Percentiles rank a stretch among this genome's conserved stretches.
Conservation (phyloP, 352 stramenopile species). For the Aphanomyces astaci region DNA sequence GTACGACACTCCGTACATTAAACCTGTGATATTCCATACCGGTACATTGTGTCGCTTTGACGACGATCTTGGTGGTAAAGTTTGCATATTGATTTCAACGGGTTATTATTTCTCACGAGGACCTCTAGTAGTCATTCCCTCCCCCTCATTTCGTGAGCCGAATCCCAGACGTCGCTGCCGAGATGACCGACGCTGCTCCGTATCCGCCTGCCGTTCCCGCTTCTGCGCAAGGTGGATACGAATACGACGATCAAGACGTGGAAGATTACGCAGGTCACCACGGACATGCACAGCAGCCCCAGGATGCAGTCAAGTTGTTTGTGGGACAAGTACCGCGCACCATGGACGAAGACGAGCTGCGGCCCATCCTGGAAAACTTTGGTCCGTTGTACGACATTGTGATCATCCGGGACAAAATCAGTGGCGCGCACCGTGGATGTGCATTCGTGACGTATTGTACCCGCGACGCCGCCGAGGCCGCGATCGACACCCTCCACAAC, state of each 20-base stretch:
- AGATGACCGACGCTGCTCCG: not conserved
- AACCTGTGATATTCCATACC: not conserved
- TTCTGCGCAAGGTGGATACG: slow-evolving; percentile 12
- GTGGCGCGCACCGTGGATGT: slow-evolving; percentile 75
- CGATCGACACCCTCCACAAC: slow-evolving; percentile 81
- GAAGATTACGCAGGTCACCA: slow-evolving; percentile 9
- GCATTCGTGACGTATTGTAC: slow-evolving; percentile 84
- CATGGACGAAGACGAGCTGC: slow-evolving; percentile 83
- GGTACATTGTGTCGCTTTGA: not conserved
- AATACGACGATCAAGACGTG: slow-evolving; percentile 21
- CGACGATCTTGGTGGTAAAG: too few relatives aligned
- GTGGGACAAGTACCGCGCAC: slow-evolving; percentile 80
- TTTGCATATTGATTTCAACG: not conserved
- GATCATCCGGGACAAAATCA: slow-evolving; percentile 90
- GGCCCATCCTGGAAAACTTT: slow-evolving; percentile 79
- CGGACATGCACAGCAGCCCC: slow-evolving; percentile 9
- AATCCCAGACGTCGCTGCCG: not conserved
- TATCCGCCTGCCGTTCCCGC: not conserved
- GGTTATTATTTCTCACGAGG: slow-evolving; percentile 10
- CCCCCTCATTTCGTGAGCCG: slow-evolving; percentile 11
- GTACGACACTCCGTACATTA: not conserved
- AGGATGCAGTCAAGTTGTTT: slow-evolving; percentile 70
- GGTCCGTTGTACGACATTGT: slow-evolving; percentile 78
- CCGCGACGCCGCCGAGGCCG: slow-evolving; percentile 61
- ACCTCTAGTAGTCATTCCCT: slow-evolving; percentile 21